These are phyloP conservation scores for Tetrahymena elliotti DNA, from an alignment of 73 alveolate genomes.

Conservation along the genomic window DNA sequence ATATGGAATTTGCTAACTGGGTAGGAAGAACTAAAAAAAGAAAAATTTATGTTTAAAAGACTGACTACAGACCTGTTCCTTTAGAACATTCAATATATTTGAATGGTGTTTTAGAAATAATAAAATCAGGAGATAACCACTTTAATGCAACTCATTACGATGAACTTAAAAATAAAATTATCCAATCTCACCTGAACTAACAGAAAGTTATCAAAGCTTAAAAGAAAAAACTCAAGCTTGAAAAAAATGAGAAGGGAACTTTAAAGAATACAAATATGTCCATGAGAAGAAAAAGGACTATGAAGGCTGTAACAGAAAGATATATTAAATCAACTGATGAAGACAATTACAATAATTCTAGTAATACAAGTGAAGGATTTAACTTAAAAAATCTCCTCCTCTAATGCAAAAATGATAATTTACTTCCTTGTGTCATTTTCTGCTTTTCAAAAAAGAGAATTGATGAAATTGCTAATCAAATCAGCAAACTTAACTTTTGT, in stretches of 20 bases:
- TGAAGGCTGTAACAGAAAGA: slow-evolving; percentile 34
- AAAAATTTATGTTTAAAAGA: slow-evolving; percentile 81
- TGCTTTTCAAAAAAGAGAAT: slow-evolving; percentile 82
- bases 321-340: not conserved
- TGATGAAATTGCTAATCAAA: slow-evolving; percentile 65
- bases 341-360: not conserved
- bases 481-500: not conserved
- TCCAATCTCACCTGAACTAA: slow-evolving; percentile 1
- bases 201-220: slow-evolving; percentile 23
- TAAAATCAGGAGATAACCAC: slow-evolving; percentile 65
- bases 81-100: slow-evolving; percentile 73
- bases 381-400: not conserved
- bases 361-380: not conserved
- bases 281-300: slow-evolving; percentile 53
- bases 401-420: slow-evolving; percentile 51
- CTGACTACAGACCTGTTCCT: slow-evolving; percentile 93
- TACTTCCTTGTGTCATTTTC: slow-evolving; percentile 92
- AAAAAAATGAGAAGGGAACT: slow-evolving; percentile 47
- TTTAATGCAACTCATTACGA: not conserved
- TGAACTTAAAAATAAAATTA: slow-evolving; percentile 8
- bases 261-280: slow-evolving; percentile 44
- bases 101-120: slow-evolving; percentile 49
- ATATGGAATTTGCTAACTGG: slow-evolving; percentile 96
- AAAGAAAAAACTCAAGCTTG: slow-evolving; percentile 14
- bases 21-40: slow-evolving; percentile 89